Evolutionary conservation across 805 yeast genomes (phyloP), one percentile per base, ranked within the genome.

Genomic region (Blastobotrys parvus): DNA sequence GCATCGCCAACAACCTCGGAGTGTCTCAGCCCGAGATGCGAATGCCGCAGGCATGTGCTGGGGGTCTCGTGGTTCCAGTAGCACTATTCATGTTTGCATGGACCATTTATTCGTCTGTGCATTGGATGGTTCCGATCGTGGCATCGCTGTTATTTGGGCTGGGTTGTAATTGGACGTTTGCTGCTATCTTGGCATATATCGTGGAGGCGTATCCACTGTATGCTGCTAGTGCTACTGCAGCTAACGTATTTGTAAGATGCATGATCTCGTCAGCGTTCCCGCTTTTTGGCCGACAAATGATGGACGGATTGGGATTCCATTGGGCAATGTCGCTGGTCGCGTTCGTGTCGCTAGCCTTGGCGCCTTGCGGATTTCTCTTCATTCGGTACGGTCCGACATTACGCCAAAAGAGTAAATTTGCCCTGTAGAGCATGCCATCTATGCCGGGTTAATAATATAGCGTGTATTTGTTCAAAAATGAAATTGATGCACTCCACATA

Each of bases 201-300:
- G 58, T 69, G 17, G 74, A 70, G 49, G 48, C 67, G 4, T 59
- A 68, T 53, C 62, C 63, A 38, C 61, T 78, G 29, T 72, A 74
- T 27, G 81, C 86, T 17, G 95, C 95, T 0, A 80, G 90, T 16
- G 90, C 94, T 2, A 62, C 86, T 47, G 95, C 95, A 27, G 95
- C 95, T 10, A 88, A 87, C 63, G 85, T 84, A 60, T 68, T 87
- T 56, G 63, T 80, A 44, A 75, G 96, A 64, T 87, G 85, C 58
- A 52, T 81, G 23, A 60, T 82, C 47, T 86, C 94, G 7, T 78
- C 86, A 4, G 84, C 79, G 18, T 81, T 87, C 70, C 95, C 95
- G 44, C 68, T 88, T 46, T 88, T 88, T 65, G 82, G 88, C 1
- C 75, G 78, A 17, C 95, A 87, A 63, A 85, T 88, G 94, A 80